Evolutionary conservation across 306 rosid species (phyloP).

Genomic region (Quercus agrifolia): DNA sequence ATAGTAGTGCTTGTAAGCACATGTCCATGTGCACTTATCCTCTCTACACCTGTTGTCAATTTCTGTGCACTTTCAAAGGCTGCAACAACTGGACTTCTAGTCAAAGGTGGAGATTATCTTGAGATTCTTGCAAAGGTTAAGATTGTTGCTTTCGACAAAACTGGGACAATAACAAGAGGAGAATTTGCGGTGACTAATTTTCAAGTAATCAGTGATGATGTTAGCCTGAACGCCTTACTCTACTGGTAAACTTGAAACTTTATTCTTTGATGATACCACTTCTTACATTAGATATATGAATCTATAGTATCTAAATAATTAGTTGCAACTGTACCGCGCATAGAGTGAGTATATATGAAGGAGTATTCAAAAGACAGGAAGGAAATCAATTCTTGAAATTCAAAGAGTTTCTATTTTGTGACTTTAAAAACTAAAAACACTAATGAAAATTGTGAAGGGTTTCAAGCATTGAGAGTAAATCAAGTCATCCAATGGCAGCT

Average conservation of each 20-base stretch:
- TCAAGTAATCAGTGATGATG: slow-evolving; percentile 50
- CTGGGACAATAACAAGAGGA: slow-evolving; percentile 90
- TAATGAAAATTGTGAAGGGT: slow-evolving; percentile 50
- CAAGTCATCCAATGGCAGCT: slow-evolving; percentile 93
- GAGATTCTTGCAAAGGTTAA: slow-evolving; percentile 75
- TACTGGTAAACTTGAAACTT: slow-evolving; percentile 68
- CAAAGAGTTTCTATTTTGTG: not conserved
- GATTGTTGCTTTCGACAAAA: slow-evolving; percentile 81
- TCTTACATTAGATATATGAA: no score
- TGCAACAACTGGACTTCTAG: slow-evolving; percentile 75
- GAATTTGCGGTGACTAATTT: slow-evolving; percentile 72
- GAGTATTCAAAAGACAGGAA: not conserved
- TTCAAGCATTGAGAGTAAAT: slow-evolving; percentile 87
- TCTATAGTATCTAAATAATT: no score
- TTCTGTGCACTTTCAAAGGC: slow-evolving; percentile 93
- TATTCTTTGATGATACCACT: no score
- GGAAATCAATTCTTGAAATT: not conserved
- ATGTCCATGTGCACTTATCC: slow-evolving; percentile 89
- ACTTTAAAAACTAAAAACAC: not conserved
- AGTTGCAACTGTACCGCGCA: no score
- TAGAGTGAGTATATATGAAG: not conserved
- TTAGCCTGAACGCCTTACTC: slow-evolving; percentile 55
- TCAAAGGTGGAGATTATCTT: slow-evolving; percentile 87
- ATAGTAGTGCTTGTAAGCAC: slow-evolving; percentile 87
- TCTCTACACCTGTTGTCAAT: slow-evolving; percentile 91